Conservation (phyloP, 805 yeast genomes). For the Wickerhamomyces sydowiorum region DNA sequence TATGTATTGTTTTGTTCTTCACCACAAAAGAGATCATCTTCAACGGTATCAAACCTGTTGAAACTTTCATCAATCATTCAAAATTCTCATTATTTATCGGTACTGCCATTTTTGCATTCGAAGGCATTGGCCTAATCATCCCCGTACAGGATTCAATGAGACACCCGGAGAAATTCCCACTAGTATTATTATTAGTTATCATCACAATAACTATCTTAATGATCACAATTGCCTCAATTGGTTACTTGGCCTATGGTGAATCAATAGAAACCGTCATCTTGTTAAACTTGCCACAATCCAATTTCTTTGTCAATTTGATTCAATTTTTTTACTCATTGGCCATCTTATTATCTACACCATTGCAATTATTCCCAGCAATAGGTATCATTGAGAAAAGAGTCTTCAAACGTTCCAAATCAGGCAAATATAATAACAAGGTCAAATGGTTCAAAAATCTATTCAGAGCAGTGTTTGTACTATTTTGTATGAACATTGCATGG, state of each 20-base stretch:
- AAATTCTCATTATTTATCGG: constrained; percentile 73
- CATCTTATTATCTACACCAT: constrained; percentile 72
- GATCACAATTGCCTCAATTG: constrained; percentile 58
- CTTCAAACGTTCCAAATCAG: constrained; percentile 45
- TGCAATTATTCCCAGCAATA: constrained; percentile 76
- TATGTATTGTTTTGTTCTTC: constrained; percentile 57
- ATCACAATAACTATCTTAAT: constrained; percentile 57
- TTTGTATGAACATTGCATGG: constrained; percentile 54
- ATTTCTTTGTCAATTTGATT: constrained; percentile 53
- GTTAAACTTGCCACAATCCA: constrained; percentile 64
- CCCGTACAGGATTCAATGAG: constrained; percentile 82
- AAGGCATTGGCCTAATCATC: constrained; percentile 76
- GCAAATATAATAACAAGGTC: constrained; percentile 43
- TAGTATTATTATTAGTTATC: constrained; percentile 56
- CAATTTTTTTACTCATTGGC: constrained; percentile 73
- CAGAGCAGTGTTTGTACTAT: constrained; percentile 46
- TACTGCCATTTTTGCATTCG: constrained; percentile 83
- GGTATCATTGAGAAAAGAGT: constrained; percentile 62
- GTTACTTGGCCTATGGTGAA: constrained; percentile 66
- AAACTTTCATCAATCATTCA: constrained; percentile 43
- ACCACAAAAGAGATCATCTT: constrained; percentile 38
- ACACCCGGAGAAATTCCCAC: constrained; percentile 67
- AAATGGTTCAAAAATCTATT: constrained; percentile 67
- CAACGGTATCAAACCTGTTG: constrained; percentile 46
- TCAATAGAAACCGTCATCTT: constrained; percentile 62